Evolutionary conservation across 352 stramenopile species (phyloP), one percentile per base, ranked within the genome.

Genomic region (Globisporangium camurandrum): DNA sequence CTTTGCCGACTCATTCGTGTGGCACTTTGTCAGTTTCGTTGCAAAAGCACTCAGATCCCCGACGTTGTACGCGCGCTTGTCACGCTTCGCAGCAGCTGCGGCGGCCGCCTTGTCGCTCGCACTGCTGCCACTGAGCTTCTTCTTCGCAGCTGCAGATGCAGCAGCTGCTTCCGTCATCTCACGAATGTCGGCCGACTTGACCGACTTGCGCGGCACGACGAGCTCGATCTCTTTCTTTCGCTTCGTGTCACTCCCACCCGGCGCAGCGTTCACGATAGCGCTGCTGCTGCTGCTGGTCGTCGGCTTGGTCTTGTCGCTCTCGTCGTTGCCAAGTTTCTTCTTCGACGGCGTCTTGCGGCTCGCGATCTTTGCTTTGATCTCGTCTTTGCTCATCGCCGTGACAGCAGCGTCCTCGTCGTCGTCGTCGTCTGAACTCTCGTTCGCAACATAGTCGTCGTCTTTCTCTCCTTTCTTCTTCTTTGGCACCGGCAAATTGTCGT

Each of bases 171-270:
- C 77, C 0, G 74, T 84, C 55, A 82, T 82, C 44, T 88, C 76
- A 4, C 75, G 70, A 59, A 87, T 86, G 48, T 88, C 80, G 0
- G 75, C 62, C 10, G 76, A 87, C 46, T 87, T 91, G 5, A 88
- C 75, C 2, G 80, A 74, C 53, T 91, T 86, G 40, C 80, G 75
- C 1, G 79, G 79, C 9, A 88, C 75, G 0, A 88, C 66, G 24
- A 90, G 63, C 41, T 90, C 79, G 16, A 90, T 90, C 49, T 87
- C 75, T 26, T 88, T 87, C 63, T 88, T 87, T 11, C 78, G 67
- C 56, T 88, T 90, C 36, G 62, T 79, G 42, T 90, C 78, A 16
- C 88, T 73, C 9, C 88, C 75, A 24, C 46, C 47, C 0, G 51
- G 10, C n/a, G 67, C 58, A 17, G 27, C 19, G 50, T 83, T 79